Evolutionary conservation across 352 stramenopile genomes (phyloP).

Genomic region (Globisporangium irregulare): DNA sequence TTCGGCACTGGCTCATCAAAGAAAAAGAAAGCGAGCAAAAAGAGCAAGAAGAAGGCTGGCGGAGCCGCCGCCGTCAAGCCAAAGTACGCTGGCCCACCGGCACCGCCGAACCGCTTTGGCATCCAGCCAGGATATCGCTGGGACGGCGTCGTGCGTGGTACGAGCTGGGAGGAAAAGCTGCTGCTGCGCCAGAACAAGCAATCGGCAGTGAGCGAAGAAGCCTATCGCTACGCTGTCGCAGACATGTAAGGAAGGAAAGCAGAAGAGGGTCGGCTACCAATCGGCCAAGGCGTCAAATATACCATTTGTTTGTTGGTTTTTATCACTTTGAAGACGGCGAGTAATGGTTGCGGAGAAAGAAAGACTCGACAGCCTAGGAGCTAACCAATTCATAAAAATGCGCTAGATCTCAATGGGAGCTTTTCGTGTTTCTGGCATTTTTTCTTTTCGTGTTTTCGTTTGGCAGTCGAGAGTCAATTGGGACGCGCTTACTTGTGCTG

Average conservation of each 20-base stretch:
- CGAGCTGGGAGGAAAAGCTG: conserved; percentile 94
- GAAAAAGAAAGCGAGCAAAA: conserved; percentile 47
- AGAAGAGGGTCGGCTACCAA: neutral
- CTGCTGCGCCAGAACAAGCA: conserved; percentile 77
- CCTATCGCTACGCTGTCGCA: conserved; percentile 76
- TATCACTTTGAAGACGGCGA: neutral
- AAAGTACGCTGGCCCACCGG: conserved; percentile 68
- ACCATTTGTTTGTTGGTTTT: conserved; percentile 3
- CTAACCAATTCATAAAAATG: neutral
- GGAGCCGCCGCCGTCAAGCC: conserved; percentile 31
- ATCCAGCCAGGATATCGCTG: conserved; percentile 97
- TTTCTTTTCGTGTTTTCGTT: neutral
- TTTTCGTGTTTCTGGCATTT: conserved; percentile 1
- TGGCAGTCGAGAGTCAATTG: neutral
- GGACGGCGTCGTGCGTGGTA: conserved; percentile 96
- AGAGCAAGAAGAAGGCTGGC: conserved; percentile 30
- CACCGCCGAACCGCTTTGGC: conserved; percentile 80
- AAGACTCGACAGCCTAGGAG: neutral
- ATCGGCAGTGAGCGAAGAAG: conserved; percentile 58
- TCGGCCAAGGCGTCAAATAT: neutral
- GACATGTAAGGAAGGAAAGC: conserved; percentile 61
- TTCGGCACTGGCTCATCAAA: conserved; percentile 29
- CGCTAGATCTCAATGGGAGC: neutral
- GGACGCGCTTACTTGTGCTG: conserved; percentile 38
- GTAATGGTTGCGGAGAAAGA: neutral